phyloP scores from a whole-genome alignment of 306 rosid species.

The Ammopiptanthus mongolicus region DNA sequence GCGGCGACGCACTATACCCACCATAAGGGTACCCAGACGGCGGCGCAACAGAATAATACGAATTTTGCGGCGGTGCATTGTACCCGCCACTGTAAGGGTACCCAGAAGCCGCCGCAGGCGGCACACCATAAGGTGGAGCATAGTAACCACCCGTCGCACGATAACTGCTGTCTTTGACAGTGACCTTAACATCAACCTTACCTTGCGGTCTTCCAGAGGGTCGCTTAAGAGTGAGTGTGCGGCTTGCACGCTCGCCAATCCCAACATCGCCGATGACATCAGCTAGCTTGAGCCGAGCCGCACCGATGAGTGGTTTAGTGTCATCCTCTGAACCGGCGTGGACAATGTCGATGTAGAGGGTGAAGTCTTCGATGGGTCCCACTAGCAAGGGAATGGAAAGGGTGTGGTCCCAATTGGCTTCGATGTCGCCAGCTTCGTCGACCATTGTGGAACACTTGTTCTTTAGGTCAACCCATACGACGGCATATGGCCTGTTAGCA shows the following conservation, averaged over 20 bases:
- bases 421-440: conserved; percentile 57
- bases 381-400: conserved; percentile 45
- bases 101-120: conserved; percentile 25
- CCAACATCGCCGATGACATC: conserved; percentile 58
- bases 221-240: conserved; percentile 50
- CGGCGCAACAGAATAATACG: conserved; percentile 28
- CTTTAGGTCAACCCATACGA: conserved; percentile 74
- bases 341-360: conserved; percentile 59
- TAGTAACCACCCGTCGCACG: conserved; percentile 39
- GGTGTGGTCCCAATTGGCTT: conserved; percentile 65
- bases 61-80: conserved; percentile 8
- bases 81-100: neutral
- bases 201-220: conserved; percentile 89
- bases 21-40: conserved; percentile 34
- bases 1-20: conserved; percentile 18
- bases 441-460: conserved; percentile 45
- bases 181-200: conserved; percentile 52
- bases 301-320: conserved; percentile 77
- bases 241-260: conserved; percentile 31
- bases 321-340: conserved; percentile 64
- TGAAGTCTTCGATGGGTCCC: conserved; percentile 46
- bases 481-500: conserved; percentile 57
- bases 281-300: conserved; percentile 47
- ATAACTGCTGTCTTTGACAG: conserved; percentile 32
- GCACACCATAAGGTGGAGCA: conserved; percentile 61